Evolutionary conservation across 108 stramenopile species (phyloP), one percentile per base, ranked within the genome.

Genomic region (Cylindrotheca fusiformis): DNA sequence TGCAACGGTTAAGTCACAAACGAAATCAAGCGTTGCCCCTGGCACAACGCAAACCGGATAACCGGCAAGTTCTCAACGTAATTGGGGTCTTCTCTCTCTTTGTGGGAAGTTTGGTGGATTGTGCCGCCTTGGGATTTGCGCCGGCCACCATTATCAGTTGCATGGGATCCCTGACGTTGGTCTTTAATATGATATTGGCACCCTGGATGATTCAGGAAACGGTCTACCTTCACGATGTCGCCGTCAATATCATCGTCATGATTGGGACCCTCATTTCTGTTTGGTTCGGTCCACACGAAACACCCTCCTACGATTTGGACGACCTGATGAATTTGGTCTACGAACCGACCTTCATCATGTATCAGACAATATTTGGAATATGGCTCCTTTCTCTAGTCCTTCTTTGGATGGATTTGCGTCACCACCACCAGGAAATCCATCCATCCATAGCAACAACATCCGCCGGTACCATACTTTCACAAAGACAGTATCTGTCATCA

Each of bases 81-180:
- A 10, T 41, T 6, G 36, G 36, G 36, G 36, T 41, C 10, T 41
- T 41, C 14, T 41, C 14, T 6, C 36, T 41, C 10, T 41, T 41
- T 41, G 36, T 41, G 10, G 36, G 14, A 41, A 10, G 10, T 41
- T 41, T 41, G 36, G 6, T 41, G 18, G 79, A 80, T 65, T 80
- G 76, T 30, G 53, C 75, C 5, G 71, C 71, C 32, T 62, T 80
- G 4, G 75, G 79, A 14, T 36, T 80, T 55, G 79, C 79, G 28
- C 79, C 79, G 0, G 69, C 71, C 48, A 72, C 74, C 21, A 51
- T 80, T 29, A 48, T 80, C 27, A 74, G 63, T 20, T 74, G 74
- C 2, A 45, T 80, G 29, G 79, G 74, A 1, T 71, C 79, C 14
- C 41, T 76, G 21, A 69, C 65, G 60, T 33, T 80, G 50, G 74